A percentile compares a stretch with the other conserved stretches of the same genome.
phyloP scores from a whole-genome alignment of 345 rosid species.

The Odontarrhena argentea region DNA sequence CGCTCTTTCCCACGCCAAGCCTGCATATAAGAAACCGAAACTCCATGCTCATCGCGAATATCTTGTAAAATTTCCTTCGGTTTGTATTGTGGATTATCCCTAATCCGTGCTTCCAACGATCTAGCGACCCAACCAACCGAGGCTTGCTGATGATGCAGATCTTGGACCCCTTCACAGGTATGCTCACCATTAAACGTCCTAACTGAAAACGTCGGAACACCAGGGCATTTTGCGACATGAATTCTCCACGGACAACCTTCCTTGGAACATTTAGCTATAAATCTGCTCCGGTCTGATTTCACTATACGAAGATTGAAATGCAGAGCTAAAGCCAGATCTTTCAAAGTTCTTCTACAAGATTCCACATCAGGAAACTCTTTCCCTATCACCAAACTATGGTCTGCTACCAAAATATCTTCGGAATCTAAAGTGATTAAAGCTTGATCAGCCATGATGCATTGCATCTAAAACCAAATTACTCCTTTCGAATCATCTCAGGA shows the following conservation, averaged over 20 bases:
- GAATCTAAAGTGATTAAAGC: slow-evolving; percentile 54
- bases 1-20: slow-evolving; percentile 99
- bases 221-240: slow-evolving; percentile 96
- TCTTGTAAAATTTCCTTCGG: slow-evolving; percentile 96
- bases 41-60: slow-evolving; percentile 94
- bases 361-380: slow-evolving; percentile 97
- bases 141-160: slow-evolving; percentile 97
- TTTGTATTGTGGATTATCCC: slow-evolving; percentile 94
- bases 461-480: slow-evolving; percentile 29
- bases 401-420: slow-evolving; percentile 40
- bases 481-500: no score
- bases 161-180: slow-evolving; percentile 92
- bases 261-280: slow-evolving; percentile 97
- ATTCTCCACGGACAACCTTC: slow-evolving; percentile 99
- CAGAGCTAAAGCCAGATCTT: slow-evolving; percentile 91
- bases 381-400: slow-evolving; percentile 66
- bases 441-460: slow-evolving; percentile 69
- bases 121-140: slow-evolving; percentile 99
- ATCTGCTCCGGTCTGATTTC: slow-evolving; percentile 96
- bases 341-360: slow-evolving; percentile 91
- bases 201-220: slow-evolving; percentile 79
- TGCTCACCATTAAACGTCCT: slow-evolving; percentile 92
- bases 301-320: slow-evolving; percentile 98
- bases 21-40: slow-evolving; percentile 99
- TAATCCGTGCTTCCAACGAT: slow-evolving; percentile 88